Conservation (phyloP, 2,329 filamentous ascomycete genomes). For the Aspergillus udagawae region DNA sequence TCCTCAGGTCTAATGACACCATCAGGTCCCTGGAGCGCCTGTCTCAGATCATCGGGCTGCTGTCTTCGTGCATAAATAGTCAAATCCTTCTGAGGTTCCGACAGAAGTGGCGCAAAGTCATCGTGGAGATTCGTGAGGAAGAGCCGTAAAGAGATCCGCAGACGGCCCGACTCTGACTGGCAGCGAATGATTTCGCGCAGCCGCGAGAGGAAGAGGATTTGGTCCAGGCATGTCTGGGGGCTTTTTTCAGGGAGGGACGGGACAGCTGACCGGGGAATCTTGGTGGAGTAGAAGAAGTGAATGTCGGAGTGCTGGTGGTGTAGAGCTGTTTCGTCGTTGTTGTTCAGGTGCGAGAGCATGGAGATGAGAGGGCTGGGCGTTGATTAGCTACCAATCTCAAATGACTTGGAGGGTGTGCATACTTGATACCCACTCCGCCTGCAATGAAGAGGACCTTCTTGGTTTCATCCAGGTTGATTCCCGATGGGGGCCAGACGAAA, state of each 20-base stretch:
- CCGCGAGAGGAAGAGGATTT: slow-evolving; percentile 48
- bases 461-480: slow-evolving; percentile 42
- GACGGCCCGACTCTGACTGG: slow-evolving; percentile 21
- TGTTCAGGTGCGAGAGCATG: slow-evolving; percentile 60
- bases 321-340: slow-evolving; percentile 34
- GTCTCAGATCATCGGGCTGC: slow-evolving; percentile 30
- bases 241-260: background rate
- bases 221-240: slow-evolving; percentile 18
- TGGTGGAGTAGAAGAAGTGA: slow-evolving; percentile 61
- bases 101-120: slow-evolving; percentile 4
- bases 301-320: slow-evolving; percentile 42
- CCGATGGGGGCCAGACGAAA: slow-evolving; percentile 68
- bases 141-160: slow-evolving; percentile 31
- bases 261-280: slow-evolving; percentile 26
- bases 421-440: slow-evolving; percentile 80
- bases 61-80: slow-evolving; percentile 33
- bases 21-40: slow-evolving; percentile 27
- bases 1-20: slow-evolving; percentile 25
- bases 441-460: slow-evolving; percentile 69
- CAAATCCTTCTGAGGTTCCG: slow-evolving; percentile 20
- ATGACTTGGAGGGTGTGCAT: slow-evolving; percentile 19
- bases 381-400: slow-evolving; percentile 6
- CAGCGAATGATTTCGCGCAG: slow-evolving; percentile 36
- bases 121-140: slow-evolving; percentile 28
- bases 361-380: slow-evolving; percentile 63